phyloP scores from a whole-genome alignment of 768 basidiomycete species.

The Lactarius quietus region DNA sequence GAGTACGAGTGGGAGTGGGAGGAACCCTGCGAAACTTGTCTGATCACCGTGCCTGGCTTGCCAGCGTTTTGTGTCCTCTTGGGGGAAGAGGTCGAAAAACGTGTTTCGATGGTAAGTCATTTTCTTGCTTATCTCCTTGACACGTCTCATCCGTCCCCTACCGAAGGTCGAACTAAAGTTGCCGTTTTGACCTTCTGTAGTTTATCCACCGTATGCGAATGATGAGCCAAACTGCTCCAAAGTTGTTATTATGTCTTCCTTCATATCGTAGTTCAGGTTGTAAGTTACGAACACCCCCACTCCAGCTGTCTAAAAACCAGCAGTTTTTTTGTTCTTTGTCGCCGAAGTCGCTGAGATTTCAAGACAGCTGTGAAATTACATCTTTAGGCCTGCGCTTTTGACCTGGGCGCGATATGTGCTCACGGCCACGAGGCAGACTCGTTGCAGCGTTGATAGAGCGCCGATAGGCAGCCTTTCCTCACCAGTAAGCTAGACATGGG shows the following conservation, averaged over 20 bases:
- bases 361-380: no score
- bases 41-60: neutral
- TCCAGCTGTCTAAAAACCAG: neutral
- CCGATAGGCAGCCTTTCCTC: no score
- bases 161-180: constrained; percentile 1
- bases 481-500: neutral
- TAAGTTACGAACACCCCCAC: no score
- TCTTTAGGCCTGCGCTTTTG: no score
- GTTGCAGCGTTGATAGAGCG: neutral
- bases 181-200: neutral
- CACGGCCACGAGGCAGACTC: neutral
- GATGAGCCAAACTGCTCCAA: neutral
- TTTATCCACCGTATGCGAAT: neutral
- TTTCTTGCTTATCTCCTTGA: neutral
- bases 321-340: neutral
- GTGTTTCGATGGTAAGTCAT: constrained; percentile 1
- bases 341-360: no score
- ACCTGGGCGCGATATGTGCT: neutral
- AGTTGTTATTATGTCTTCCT: neutral
- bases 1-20: no score
- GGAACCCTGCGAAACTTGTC: neutral
- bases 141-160: neutral
- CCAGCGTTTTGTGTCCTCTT: constrained; percentile 1
- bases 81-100: constrained; percentile 3
- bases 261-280: neutral